phyloP scores from a whole-genome alignment of 495 filamentous ascomycete species.

The Lasiosphaeriaceae sp. region DNA sequence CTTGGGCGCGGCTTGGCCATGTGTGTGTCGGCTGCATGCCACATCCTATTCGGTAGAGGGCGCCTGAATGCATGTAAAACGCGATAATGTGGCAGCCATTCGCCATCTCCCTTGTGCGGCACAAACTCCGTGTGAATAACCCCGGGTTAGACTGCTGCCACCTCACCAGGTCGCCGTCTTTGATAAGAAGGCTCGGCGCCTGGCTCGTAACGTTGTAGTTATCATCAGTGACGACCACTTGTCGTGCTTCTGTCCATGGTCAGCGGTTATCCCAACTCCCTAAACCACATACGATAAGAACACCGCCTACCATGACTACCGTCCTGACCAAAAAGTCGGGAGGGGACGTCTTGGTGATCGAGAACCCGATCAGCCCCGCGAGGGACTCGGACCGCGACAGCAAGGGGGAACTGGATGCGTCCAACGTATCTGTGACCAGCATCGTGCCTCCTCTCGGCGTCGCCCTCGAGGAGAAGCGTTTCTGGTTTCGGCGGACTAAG shows the following conservation, averaged over 20 bases:
- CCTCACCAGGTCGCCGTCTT: neutral
- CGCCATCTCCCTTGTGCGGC: neutral
- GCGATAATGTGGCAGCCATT: constrained; percentile 9
- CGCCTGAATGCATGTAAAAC: neutral
- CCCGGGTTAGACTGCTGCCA: neutral
- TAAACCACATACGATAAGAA: neutral
- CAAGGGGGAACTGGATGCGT: constrained; percentile 11
- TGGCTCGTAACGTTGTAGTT: neutral
- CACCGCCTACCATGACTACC: constrained; percentile 17
- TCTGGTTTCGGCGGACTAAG: constrained; percentile 41
- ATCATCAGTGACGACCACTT: neutral
- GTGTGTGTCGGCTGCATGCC: neutral
- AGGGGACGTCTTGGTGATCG: too few species aligned
- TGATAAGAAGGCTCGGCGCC: neutral
- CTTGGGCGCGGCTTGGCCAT: neutral
- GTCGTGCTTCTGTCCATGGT: neutral
- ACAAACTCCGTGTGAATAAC: neutral
- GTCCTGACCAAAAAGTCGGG: constrained; percentile 13
- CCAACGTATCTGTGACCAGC: constrained; percentile 15
- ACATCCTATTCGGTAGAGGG: neutral
- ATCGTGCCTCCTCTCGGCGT: constrained; percentile 34
- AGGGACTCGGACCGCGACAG: constrained; percentile 8
- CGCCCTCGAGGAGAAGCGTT: constrained; percentile 34
- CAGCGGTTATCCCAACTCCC: neutral
- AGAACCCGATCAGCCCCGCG: neutral